Evolutionary conservation across 2,329 filamentous ascomycete genomes (phyloP), one percentile per base, ranked within the genome.

Genomic region (Coniochaeta sp.): DNA sequence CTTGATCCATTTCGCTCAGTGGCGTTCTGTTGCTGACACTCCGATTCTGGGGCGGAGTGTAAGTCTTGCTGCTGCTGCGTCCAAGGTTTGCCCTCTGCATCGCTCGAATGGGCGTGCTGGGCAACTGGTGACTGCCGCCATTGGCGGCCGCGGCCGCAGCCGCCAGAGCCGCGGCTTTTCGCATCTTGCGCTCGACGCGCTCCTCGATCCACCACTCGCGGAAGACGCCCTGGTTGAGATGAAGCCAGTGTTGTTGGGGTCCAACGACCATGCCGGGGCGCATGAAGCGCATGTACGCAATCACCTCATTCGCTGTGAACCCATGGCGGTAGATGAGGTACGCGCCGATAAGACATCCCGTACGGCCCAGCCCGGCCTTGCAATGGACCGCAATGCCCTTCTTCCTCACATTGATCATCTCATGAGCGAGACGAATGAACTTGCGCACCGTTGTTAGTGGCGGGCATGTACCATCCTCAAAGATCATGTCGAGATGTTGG

Each of bases 261-360:
- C 95, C 95, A 58, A 99, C 95, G 7, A 99, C 95, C 95, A 99
- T 99, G 58, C 95, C 95, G 0, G 95, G 95, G 61, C 93, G 85
- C 93, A 98, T 98, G 77, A 99, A 99, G 62, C 93, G 88, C 93
- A 99, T 98, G 75, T 93, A 99, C 3, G 93, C 90, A 72, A 98
- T 98, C 69, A 96, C 86, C 76, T 97, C 93, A 71, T 98, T 96
- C 65, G 95, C 95, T 6, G 93, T 98, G 75, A 98, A 99, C 60
- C 91, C 95, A 74, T 98, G 89, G 65, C 93, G 87, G 79, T 99
- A 99, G 71, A 99, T 98, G 62, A 99, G 82, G 71, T 99, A 99
- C 34, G 95, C 95, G 61, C 95, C 95, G 69, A 99, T 99, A 64
- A 99, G 79, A 73, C 95, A 99, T 16, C 95, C 95, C 1, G 95